These are phyloP conservation scores for Trypanosomatidae sp. DNA, from an alignment of 208 protist genomes.

Conservation along the genomic window DNA sequence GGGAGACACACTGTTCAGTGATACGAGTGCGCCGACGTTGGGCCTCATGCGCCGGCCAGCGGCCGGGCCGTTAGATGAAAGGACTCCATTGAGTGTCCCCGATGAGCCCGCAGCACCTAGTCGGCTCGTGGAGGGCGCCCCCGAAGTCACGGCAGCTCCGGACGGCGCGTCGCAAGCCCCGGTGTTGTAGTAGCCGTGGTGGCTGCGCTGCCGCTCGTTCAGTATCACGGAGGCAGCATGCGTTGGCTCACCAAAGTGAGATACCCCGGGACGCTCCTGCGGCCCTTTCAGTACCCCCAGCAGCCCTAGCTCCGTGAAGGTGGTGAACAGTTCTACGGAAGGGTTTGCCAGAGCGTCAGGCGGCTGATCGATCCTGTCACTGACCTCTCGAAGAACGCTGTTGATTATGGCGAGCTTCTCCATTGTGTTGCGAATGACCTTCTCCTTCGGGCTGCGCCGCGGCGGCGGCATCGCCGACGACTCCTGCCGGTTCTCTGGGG, in stretches of 20 bases:
- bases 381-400: conserved; percentile 38
- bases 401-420: conserved; percentile 62
- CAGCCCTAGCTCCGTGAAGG: conserved; percentile 62
- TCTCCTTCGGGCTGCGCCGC: conserved; percentile 45
- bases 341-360: conserved; percentile 15
- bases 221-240: neutral
- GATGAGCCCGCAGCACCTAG: neutral
- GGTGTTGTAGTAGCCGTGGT: neutral
- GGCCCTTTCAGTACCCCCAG: conserved; percentile 30
- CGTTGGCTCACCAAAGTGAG: neutral
- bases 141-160: neutral
- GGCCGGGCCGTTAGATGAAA: neutral
- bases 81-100: neutral
- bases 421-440: conserved; percentile 46
- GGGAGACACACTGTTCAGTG: neutral
- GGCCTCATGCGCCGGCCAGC: conserved; percentile 21
- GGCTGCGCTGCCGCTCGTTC: neutral
- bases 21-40: conserved; percentile 9
- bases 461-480: conserved; percentile 44
- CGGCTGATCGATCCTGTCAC: conserved; percentile 14
- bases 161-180: neutral
- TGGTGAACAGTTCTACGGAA: conserved; percentile 52
- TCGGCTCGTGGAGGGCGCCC: neutral
- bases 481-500: conserved; percentile 44
- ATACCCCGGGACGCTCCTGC: neutral